Evolutionary conservation across 2,329 filamentous ascomycete genomes (phyloP).

Genomic region (Colletotrichum sojae): DNA sequence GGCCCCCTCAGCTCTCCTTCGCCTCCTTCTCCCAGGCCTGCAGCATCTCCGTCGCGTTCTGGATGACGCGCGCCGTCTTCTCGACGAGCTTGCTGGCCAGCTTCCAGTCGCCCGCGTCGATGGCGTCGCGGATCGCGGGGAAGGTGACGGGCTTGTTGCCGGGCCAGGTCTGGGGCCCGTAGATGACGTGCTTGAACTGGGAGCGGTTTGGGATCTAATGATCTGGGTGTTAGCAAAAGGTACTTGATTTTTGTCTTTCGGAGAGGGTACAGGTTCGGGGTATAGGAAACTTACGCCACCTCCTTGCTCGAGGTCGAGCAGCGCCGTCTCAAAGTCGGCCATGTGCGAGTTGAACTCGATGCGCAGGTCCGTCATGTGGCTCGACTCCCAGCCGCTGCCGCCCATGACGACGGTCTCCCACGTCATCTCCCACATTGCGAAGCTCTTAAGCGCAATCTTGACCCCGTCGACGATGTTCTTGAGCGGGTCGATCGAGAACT

Average conservation of each 20-base stretch:
- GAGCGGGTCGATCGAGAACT: constrained; percentile 69
- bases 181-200: constrained; percentile 95
- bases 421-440: constrained; percentile 81
- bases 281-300: constrained; percentile 73
- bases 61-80: constrained; percentile 79
- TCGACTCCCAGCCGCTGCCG: constrained; percentile 82
- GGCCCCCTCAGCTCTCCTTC: constrained; percentile 18
- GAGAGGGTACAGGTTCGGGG: too few species aligned
- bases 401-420: constrained; percentile 83
- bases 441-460: constrained; percentile 71
- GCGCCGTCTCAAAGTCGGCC: constrained; percentile 83
- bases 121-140: constrained; percentile 86
- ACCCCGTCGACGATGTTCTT: constrained; percentile 75
- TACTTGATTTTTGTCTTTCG: too few species aligned
- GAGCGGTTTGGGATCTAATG: constrained; percentile 83
- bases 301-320: constrained; percentile 81
- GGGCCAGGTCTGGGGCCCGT: constrained; percentile 85
- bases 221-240: constrained; percentile 14
- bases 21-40: constrained; percentile 29
- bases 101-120: constrained; percentile 80
- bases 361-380: constrained; percentile 76
- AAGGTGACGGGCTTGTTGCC: constrained; percentile 66
- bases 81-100: constrained; percentile 77
- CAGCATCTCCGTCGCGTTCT: constrained; percentile 65
- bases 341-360: constrained; percentile 84